Evolutionary conservation across 2,329 filamentous ascomycete species (phyloP).

Genomic region (Diaporthe australafricana): DNA sequence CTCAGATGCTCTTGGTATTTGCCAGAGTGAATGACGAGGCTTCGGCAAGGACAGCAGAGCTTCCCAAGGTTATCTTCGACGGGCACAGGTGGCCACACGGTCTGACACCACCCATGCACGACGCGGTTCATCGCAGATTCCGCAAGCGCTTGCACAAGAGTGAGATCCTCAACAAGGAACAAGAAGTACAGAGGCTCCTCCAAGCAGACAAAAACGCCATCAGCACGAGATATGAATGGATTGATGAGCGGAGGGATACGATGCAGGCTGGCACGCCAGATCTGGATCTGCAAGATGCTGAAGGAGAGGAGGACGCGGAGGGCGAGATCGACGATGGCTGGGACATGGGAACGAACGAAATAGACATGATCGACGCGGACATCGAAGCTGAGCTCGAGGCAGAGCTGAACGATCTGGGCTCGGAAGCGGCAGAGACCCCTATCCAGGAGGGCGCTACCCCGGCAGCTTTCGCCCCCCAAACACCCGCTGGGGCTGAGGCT

Average conservation of each 20-base stretch:
- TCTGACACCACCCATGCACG: constrained; percentile 88
- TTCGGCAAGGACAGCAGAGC: constrained; percentile 73
- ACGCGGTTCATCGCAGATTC: constrained; percentile 84
- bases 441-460: constrained; percentile 52
- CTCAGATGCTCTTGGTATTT: constrained; percentile 88
- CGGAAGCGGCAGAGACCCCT: constrained; percentile 60
- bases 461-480: constrained; percentile 52
- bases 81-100: constrained; percentile 85
- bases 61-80: constrained; percentile 78
- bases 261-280: constrained; percentile 37
- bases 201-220: constrained; percentile 73
- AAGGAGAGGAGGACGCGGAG: constrained; percentile 60
- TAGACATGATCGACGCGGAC: constrained; percentile 49
- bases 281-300: constrained; percentile 58
- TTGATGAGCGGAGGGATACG: constrained; percentile 61
- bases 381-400: constrained; percentile 48
- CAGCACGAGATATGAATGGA: constrained; percentile 72
- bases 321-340: constrained; percentile 51
- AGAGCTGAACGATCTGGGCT: constrained; percentile 60
- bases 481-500: constrained; percentile 57
- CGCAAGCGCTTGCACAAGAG: constrained; percentile 81
- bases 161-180: constrained; percentile 87
- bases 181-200: constrained; percentile 80
- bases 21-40: constrained; percentile 73
- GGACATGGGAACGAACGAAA: constrained; percentile 39